These are phyloP conservation scores for Oropetium thomaeum DNA, from an alignment of 176 grass and related monocot genomes.

Conservation along the genomic window DNA sequence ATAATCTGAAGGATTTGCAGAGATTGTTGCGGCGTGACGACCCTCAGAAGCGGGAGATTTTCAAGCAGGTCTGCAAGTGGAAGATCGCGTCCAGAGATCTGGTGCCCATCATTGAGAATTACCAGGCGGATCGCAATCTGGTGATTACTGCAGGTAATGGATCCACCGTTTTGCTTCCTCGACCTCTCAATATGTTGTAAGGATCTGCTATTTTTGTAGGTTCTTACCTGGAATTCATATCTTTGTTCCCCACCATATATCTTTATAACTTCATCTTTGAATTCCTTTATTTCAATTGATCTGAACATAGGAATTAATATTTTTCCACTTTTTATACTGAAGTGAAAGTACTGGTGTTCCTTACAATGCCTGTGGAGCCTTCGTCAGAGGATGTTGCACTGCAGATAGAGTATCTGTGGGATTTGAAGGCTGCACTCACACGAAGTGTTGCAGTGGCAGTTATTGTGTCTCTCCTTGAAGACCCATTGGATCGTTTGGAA, in stretches of 20 bases:
- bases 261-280: not conserved
- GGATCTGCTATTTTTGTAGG: not conserved
- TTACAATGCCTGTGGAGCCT: constrained; percentile 86
- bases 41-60: constrained; percentile 60
- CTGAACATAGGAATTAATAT: not conserved
- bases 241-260: not conserved
- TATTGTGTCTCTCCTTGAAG: constrained; percentile 88
- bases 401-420: constrained; percentile 93
- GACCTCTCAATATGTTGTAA: not conserved
- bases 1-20: constrained; percentile 81
- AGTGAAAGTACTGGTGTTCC: constrained; percentile 98
- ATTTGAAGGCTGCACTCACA: constrained; percentile 70
- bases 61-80: constrained; percentile 90
- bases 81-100: constrained; percentile 63
- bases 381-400: constrained; percentile 66
- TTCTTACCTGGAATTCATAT: not conserved
- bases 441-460: constrained; percentile 65
- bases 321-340: not conserved
- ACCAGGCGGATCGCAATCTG: constrained; percentile 66
- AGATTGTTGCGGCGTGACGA: constrained; percentile 72
- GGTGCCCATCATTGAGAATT: constrained; percentile 74
- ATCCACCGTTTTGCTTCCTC: not conserved
- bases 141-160: constrained; percentile 56
- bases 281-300: constrained; percentile 14
- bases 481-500: constrained; percentile 83